Base-by-base conservation (phyloP, 176 grass and related monocot genomes). In the Juncus inflexus region DNA sequence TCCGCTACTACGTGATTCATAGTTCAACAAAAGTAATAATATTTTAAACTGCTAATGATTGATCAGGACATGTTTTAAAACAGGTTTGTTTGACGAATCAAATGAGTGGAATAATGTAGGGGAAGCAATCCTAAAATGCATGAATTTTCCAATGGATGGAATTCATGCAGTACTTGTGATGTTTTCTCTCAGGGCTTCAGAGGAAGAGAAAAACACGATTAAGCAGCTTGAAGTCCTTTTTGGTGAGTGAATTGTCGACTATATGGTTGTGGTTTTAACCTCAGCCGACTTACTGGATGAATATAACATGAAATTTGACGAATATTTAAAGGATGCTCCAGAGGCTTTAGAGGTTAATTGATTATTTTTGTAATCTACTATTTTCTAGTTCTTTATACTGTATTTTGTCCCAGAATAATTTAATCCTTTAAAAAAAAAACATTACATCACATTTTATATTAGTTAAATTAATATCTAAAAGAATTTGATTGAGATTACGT, bases 81-180 rank as follows among this genome's bases (percentile, higher is more conserved):
- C 19, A 28, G 19, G 19, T 28, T 28, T 28, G 0, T 28, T 1
- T 28, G 19, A 28, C 1, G 19, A 28, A 28, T 28, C 19, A 28
- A 28, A 28, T 28, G 19, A 28, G 19, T 28, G 19, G 19, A 28
- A 28, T 0, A 28, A 28, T 28, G 19, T 47, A 47, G 81, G 84
- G 52, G 84, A 77, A 82, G 90, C 87, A 45, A 89, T 94, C 59
- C 81, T 94, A 3, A 88, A 77, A 67, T 94, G 84, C 39, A 76
- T 94, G 62, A 84, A 81, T 55, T 84, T 94, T 81, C 84, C 90
- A 60, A 89, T 87, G 70, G 90, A 94, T 79, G 84, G 90, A 36
- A 94, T 94, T 82, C 85, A 94, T 80, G 84, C 84, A 12, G 72
- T 94, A 64, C 64, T 94, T 45, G 77, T 94, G 76, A 84, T 94